Evolutionary conservation across 495 filamentous ascomycete species (phyloP).

Genomic region (Hyaloscypha hepaticicola): DNA sequence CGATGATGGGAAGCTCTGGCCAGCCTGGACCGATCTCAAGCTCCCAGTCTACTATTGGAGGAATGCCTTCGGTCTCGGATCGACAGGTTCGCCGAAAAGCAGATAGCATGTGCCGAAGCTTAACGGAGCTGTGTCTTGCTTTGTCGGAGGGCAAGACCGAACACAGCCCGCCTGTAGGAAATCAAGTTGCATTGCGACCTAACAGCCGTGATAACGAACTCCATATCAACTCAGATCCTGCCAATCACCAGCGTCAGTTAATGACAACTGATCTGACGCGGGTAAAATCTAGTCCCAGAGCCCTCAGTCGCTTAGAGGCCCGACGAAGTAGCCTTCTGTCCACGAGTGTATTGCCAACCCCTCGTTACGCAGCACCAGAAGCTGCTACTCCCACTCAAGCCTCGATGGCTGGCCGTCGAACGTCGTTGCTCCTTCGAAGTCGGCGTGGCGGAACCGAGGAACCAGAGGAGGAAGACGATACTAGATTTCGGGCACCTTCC

Average conservation of each 20-base stretch:
- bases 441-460: conserved; percentile 49
- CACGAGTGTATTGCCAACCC: conserved; percentile 35
- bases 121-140: conserved; percentile 90
- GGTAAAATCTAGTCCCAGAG: conserved; percentile 55
- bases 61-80: conserved; percentile 61
- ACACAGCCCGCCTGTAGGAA: not conserved
- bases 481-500: conserved; percentile 52
- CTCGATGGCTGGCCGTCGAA: conserved; percentile 40
- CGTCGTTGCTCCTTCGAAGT: conserved; percentile 43
- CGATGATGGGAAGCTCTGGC: conserved; percentile 67
- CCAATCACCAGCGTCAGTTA: conserved; percentile 36
- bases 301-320: conserved; percentile 70
- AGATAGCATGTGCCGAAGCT: conserved; percentile 85
- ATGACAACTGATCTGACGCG: conserved; percentile 46
- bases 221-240: conserved; percentile 8
- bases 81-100: conserved; percentile 84
- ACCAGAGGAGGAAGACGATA: conserved; percentile 42
- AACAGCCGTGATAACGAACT: conserved; percentile 32
- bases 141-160: conserved; percentile 59
- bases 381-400: conserved; percentile 29
- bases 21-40: conserved; percentile 60
- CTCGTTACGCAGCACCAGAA: conserved; percentile 30
- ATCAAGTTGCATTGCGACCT: conserved; percentile 26
- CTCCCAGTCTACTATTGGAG: conserved; percentile 60
- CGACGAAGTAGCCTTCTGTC: conserved; percentile 61